Percentiles rank a stretch among this genome's conserved stretches.
These are phyloP conservation scores for Biscutella auriculata DNA, from an alignment of 441 rosid genomes.

Conservation along the genomic window DNA sequence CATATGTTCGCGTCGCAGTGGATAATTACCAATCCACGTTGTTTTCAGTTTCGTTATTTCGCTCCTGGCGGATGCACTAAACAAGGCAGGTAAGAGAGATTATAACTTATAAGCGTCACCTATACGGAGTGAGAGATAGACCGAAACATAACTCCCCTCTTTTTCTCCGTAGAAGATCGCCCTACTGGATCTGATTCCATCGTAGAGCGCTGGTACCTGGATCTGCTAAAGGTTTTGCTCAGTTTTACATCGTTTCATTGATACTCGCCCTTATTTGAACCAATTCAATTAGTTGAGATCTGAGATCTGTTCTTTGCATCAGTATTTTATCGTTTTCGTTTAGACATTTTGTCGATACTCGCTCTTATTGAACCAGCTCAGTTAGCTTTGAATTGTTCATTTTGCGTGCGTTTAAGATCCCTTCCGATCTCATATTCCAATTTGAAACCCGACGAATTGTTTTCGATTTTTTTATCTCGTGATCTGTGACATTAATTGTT, in stretches of 20 bases:
- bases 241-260: background rate
- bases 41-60: slow-evolving; percentile 18
- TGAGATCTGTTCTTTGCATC: slow-evolving; percentile 10
- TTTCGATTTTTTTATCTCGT: background rate
- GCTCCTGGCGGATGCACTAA: slow-evolving; percentile 20
- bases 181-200: slow-evolving; percentile 14
- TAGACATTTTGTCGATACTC: background rate
- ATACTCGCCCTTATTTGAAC: too few relatives aligned
- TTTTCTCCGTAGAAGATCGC: too few relatives aligned
- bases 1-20: background rate
- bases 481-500: too few relatives aligned
- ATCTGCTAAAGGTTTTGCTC: slow-evolving; percentile 18
- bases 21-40: slow-evolving; percentile 14
- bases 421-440: slow-evolving; percentile 7
- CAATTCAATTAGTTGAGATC: too few relatives aligned
- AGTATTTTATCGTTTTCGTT: background rate
- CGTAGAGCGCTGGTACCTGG: slow-evolving; percentile 7
- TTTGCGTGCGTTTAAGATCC: slow-evolving; percentile 5
- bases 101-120: slow-evolving; percentile 1
- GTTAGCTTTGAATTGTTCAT: background rate
- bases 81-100: background rate
- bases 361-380: background rate
- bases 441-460: background rate
- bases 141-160: background rate
- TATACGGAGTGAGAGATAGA: background rate